These are phyloP conservation scores for Talaromyces marneffei DNA, from an alignment of 2,329 filamentous ascomycete species.

Conservation along the genomic window DNA sequence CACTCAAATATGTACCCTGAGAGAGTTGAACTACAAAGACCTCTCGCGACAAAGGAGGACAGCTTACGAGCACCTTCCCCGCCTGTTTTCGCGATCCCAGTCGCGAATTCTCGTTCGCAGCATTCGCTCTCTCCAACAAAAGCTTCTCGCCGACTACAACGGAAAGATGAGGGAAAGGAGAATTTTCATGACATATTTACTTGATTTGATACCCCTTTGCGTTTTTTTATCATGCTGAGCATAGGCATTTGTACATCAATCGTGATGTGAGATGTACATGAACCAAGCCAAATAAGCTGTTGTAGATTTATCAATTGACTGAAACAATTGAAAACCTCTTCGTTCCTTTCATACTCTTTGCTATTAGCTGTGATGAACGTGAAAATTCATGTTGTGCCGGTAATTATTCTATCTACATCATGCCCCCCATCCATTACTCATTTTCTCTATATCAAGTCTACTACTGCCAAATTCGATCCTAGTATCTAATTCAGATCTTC, in stretches of 20 bases:
- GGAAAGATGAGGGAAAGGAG: slow-evolving; percentile 29
- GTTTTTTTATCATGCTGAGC: background rate
- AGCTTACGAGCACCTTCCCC: slow-evolving; percentile 28
- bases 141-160: background rate
- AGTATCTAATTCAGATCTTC: slow-evolving; percentile 36
- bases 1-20: slow-evolving; percentile 20
- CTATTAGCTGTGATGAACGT: too few relatives aligned
- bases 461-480: background rate
- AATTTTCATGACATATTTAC: slow-evolving; percentile 20
- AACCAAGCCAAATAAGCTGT: background rate
- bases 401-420: slow-evolving; percentile 1
- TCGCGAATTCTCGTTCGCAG: background rate
- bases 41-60: background rate
- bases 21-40: background rate
- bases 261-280: background rate
- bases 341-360: background rate
- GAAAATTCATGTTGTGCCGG: background rate
- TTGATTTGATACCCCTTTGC: slow-evolving; percentile 10
- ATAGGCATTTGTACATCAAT: background rate
- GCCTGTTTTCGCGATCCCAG: background rate
- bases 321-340: background rate
- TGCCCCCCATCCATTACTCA: background rate
- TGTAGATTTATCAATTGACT: too few relatives aligned
- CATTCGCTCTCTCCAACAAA: background rate
- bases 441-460: background rate